These are phyloP conservation scores for Scutellaria minor DNA, from an alignment of 257 asterid species.

Conservation along the genomic window DNA sequence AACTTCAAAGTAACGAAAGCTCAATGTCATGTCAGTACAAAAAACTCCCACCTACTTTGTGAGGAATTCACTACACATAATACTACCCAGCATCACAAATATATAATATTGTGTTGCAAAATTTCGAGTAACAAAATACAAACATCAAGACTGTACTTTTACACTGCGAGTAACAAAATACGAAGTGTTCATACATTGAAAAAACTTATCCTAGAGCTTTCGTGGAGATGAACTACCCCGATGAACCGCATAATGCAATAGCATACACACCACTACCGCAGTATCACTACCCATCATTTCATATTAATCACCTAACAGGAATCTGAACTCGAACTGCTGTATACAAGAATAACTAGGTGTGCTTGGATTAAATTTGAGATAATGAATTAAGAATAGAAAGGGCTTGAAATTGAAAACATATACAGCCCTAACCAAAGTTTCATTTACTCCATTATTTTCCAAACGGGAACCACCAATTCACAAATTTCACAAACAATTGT, in stretches of 20 bases:
- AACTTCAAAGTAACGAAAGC: neutral
- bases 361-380: neutral
- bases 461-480: too few relatives aligned
- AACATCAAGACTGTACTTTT: slow-evolving; percentile 3
- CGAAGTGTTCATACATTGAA: neutral
- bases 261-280: slow-evolving; percentile 1
- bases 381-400: neutral
- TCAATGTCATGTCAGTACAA: neutral
- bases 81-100: neutral
- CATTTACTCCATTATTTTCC: neutral
- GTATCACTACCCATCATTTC: neutral
- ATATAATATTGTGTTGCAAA: slow-evolving; percentile 3
- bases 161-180: neutral
- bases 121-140: neutral
- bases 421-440: neutral
- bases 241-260: neutral
- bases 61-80: too few relatives aligned
- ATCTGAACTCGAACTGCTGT: neutral
- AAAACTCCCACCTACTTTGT: neutral
- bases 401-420: slow-evolving; percentile 12
- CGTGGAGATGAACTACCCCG: neutral
- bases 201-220: neutral
- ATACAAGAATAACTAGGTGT: neutral
- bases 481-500: too few relatives aligned
- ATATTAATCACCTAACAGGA: slow-evolving; percentile 6